Conservation (phyloP, 495 filamentous ascomycete species). For the Penicillium salamii region DNA sequence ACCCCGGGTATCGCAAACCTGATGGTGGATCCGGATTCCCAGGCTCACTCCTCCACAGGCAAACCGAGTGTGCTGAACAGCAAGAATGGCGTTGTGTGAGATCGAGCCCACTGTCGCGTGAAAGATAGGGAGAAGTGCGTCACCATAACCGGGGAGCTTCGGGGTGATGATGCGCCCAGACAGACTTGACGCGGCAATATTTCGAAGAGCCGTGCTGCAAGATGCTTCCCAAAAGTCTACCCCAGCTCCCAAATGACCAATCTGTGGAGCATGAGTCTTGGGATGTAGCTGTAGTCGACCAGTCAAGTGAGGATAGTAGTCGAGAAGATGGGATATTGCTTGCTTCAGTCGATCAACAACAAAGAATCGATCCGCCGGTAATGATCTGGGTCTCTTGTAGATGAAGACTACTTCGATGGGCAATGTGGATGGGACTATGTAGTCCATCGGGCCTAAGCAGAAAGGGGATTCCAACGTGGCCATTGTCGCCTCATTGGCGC, state of each 20-base stretch:
- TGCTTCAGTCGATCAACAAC: neutral
- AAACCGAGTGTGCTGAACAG: conserved; percentile 8
- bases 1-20: conserved; percentile 5
- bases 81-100: conserved; percentile 1
- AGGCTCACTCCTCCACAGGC: conserved; percentile 8
- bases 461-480: conserved; percentile 3
- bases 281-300: conserved; percentile 1
- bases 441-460: conserved; percentile 1
- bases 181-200: neutral
- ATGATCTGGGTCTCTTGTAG: neutral
- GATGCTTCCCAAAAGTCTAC: conserved; percentile 1
- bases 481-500: neutral
- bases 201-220: neutral
- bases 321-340: neutral
- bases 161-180: neutral
- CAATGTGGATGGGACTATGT: neutral
- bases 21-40: conserved; percentile 6
- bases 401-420: neutral
- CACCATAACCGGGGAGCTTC: neutral
- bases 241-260: neutral
- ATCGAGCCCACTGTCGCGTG: neutral
- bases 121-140: neutral
- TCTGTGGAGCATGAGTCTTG: neutral
- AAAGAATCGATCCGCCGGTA: neutral
- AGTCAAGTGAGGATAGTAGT: conserved; percentile 9